A percentile compares a stretch with the other conserved stretches of the same genome.
phyloP scores from a whole-genome alignment of 371 early-diverging fungal species.

The Cokeromyces recurvatus region DNA sequence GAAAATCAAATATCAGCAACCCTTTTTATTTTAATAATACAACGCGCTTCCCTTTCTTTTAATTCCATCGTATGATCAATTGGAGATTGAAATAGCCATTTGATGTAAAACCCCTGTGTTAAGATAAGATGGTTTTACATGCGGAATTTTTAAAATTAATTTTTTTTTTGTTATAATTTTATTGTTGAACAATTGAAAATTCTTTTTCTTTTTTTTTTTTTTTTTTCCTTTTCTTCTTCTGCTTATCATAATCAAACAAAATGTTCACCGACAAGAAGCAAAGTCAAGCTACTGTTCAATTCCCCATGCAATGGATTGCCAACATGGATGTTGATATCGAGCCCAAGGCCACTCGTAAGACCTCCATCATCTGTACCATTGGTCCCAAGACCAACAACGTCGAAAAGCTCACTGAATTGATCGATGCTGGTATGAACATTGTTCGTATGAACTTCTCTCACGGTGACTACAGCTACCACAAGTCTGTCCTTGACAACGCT shows the following conservation, averaged over 20 bases:
- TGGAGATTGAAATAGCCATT: conserved; percentile 13
- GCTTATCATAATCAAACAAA: conserved; percentile 1
- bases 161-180: background rate
- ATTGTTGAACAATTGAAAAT: background rate
- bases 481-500: conserved; percentile 74
- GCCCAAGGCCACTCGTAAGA: conserved; percentile 65
- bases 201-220: background rate
- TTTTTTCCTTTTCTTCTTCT: conserved; percentile 3
- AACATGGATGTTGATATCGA: conserved; percentile 61
- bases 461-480: conserved; percentile 90
- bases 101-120: conserved; percentile 21
- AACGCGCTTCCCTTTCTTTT: background rate
- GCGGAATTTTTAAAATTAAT: background rate
- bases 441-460: conserved; percentile 95
- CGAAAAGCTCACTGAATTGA: conserved; percentile 77
- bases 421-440: conserved; percentile 91
- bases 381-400: conserved; percentile 77
- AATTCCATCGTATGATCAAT: conserved; percentile 5
- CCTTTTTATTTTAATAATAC: background rate
- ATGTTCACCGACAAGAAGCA: conserved; percentile 20
- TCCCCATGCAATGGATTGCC: conserved; percentile 70
- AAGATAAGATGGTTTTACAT: conserved; percentile 12
- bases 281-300: conserved; percentile 7
- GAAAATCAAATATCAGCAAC: background rate
- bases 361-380: conserved; percentile 83